phyloP scores from a whole-genome alignment of 495 filamentous ascomycete species.

The Aspergillus carlsbadensis region DNA sequence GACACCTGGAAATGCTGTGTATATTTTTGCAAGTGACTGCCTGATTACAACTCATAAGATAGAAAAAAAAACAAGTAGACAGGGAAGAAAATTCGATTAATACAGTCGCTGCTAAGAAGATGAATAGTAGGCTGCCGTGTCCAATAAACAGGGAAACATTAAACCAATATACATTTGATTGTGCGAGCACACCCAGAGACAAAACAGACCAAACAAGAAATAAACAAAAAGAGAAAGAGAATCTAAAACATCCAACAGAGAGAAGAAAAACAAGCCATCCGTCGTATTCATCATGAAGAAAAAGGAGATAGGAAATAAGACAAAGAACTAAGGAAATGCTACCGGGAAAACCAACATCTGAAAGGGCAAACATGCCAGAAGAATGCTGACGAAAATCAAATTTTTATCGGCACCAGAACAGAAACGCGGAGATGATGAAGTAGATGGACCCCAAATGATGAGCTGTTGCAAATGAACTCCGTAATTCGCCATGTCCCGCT shows the following conservation, averaged over 20 bases:
- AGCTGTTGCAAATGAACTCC: slow-evolving; percentile 10
- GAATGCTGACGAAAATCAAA: too few species aligned
- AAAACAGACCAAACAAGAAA: slow-evolving; percentile 9
- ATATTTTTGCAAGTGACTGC: too few species aligned
- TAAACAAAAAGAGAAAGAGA: slow-evolving; percentile 15
- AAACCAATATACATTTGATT: slow-evolving; percentile 28
- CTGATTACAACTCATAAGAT: too few species aligned
- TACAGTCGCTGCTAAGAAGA: slow-evolving; percentile 34
- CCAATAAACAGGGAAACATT: slow-evolving; percentile 4
- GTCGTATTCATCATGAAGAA: slow-evolving; percentile 14
- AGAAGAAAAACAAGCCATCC: slow-evolving; percentile 15
- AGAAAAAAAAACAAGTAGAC: slow-evolving; percentile 5
- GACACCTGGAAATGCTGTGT: too few species aligned
- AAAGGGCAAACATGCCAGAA: neutral
- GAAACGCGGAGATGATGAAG: neutral
- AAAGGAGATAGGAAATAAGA: neutral
- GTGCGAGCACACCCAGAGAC: neutral
- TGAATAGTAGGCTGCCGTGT: slow-evolving; percentile 1
- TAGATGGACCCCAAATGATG: neutral
- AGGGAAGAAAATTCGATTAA: slow-evolving; percentile 24
- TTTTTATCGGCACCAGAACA: slow-evolving; percentile 14
- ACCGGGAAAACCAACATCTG: too few species aligned
- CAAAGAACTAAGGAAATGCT: neutral
- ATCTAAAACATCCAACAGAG: slow-evolving; percentile 14
- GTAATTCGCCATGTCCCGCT: slow-evolving; percentile 21